phyloP scores from a whole-genome alignment of 495 filamentous ascomycete genomes.

The Aspergillus carlsbadensis region DNA sequence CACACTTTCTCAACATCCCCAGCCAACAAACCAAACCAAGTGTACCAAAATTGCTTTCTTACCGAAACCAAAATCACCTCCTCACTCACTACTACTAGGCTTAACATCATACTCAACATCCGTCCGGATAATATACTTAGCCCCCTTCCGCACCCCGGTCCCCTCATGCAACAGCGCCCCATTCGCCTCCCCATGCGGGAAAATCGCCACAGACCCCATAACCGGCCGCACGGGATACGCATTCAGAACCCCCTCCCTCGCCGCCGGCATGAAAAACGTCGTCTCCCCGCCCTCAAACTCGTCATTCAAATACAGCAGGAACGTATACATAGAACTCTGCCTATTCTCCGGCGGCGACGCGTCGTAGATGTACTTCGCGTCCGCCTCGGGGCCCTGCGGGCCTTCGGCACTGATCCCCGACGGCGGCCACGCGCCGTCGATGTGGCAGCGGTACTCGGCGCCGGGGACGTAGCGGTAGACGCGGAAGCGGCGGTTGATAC shows the following conservation, averaged over 20 bases:
- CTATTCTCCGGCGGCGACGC: constrained; percentile 33
- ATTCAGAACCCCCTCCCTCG: constrained; percentile 35
- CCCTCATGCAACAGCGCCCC: constrained; percentile 41
- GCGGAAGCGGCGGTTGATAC: constrained; percentile 40
- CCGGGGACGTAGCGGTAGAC: constrained; percentile 42
- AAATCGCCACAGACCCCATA: constrained; percentile 41
- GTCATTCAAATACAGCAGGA: constrained; percentile 40
- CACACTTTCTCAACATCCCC: neutral
- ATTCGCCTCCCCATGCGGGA: constrained; percentile 40
- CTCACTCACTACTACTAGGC: constrained; percentile 16
- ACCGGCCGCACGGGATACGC: constrained; percentile 41
- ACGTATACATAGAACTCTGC: constrained; percentile 44
- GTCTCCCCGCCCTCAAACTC: constrained; percentile 44
- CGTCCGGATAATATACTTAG: constrained; percentile 41
- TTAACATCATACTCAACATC: constrained; percentile 44
- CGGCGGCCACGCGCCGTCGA: constrained; percentile 41
- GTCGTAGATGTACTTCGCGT: constrained; percentile 35
- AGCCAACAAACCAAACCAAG: neutral
- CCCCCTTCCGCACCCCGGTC: constrained; percentile 37
- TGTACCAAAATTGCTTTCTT: neutral
- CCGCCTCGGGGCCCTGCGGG: neutral
- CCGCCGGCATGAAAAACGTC: constrained; percentile 38
- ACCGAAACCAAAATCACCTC: neutral
- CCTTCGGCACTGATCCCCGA: constrained; percentile 35
- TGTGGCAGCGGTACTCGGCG: constrained; percentile 40